phyloP scores from a whole-genome alignment of 495 filamentous ascomycete genomes.

The Aspergillus ostianus region DNA sequence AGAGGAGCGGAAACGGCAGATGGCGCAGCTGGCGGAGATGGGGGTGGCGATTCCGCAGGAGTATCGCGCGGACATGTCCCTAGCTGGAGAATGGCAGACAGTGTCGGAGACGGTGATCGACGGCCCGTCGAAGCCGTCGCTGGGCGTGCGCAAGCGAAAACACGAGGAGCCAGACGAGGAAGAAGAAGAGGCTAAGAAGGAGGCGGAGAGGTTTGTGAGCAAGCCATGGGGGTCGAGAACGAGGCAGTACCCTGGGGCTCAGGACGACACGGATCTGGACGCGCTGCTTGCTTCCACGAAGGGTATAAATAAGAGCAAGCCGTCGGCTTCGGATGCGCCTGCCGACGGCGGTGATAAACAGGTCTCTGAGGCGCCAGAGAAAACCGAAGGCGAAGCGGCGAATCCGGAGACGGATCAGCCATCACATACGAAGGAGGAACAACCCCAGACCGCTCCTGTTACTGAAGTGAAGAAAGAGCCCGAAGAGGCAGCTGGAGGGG shows the following conservation, averaged over 20 bases:
- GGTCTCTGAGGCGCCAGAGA: not conserved
- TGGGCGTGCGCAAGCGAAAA: slow-evolving; percentile 70
- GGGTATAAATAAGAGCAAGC: slow-evolving; percentile 44
- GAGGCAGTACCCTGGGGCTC: slow-evolving; percentile 58
- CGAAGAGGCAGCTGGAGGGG: slow-evolving; percentile 34
- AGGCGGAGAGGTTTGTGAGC: slow-evolving; percentile 59
- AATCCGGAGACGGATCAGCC: slow-evolving; percentile 13
- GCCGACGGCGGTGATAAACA: slow-evolving; percentile 2
- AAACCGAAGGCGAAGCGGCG: slow-evolving; percentile 11
- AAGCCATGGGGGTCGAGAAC: slow-evolving; percentile 75
- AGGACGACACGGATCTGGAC: slow-evolving; percentile 64
- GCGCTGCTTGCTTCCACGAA: slow-evolving; percentile 59
- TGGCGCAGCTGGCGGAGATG: slow-evolving; percentile 83
- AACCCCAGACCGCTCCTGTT: slow-evolving; percentile 13
- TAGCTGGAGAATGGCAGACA: slow-evolving; percentile 89
- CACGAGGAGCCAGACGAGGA: slow-evolving; percentile 55
- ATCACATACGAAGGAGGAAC: slow-evolving; percentile 36
- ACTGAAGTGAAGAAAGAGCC: slow-evolving; percentile 20
- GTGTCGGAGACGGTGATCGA: slow-evolving; percentile 57
- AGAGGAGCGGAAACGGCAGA: slow-evolving; percentile 76
- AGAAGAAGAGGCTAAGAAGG: slow-evolving; percentile 61
- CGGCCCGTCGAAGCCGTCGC: slow-evolving; percentile 29
- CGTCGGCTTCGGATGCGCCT: slow-evolving; percentile 15
- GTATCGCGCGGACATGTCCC: slow-evolving; percentile 72
- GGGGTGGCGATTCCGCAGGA: slow-evolving; percentile 84